Evolutionary conservation across 768 basidiomycete species (phyloP), one percentile per base, ranked within the genome.

Genomic region (Boletus eberwhitei): DNA sequence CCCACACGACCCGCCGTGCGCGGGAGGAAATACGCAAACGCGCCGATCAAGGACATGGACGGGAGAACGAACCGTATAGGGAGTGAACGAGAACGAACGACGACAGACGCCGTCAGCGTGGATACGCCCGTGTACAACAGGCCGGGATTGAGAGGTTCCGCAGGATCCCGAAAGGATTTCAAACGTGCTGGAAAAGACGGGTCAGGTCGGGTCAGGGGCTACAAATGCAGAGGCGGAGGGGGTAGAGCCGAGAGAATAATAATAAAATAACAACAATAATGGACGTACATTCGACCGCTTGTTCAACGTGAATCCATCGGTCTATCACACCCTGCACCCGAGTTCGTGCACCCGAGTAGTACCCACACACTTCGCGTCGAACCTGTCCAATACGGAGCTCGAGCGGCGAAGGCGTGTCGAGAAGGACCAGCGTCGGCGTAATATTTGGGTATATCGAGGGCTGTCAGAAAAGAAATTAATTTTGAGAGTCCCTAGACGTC

Each of bases 71-170:
- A 62, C 19, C 96, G 88, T 6, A 83, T 73, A 32, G 85, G 78
- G 50, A 94, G 72, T 49, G 75, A 66, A 58, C 94, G 85, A 60
- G 87, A 88, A 40, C 94, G 87, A 0, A 89, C 83, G 52, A 98
- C 62, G 62, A 98, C 87, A 53, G 93, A 93, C 2, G 90, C 92
- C 4, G 90, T 88, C 45, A 98, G 84, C 14, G 92, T 85, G 3
- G 92, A 85, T 46, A 98, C 81, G 46, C 93, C 91, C 43, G 91
- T 87, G 75, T 96, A 98, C 50, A 98, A 85, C 5, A 88, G 64
- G n/a, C 90, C 92, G 1, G 95, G 95, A 11, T 87, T 93, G 29
- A 97, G 81, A 1, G 86, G 77, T 73, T 98, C 96, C 50, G 87
- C 78, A 0, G 85, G 80, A 0, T 91, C 86, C 14, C 93, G 73